A percentile compares a stretch with the other conserved stretches of the same genome.
Evolutionary conservation across 2,329 filamentous ascomycete species (phyloP).

Genomic region (Ceratocystis lukuohia): DNA sequence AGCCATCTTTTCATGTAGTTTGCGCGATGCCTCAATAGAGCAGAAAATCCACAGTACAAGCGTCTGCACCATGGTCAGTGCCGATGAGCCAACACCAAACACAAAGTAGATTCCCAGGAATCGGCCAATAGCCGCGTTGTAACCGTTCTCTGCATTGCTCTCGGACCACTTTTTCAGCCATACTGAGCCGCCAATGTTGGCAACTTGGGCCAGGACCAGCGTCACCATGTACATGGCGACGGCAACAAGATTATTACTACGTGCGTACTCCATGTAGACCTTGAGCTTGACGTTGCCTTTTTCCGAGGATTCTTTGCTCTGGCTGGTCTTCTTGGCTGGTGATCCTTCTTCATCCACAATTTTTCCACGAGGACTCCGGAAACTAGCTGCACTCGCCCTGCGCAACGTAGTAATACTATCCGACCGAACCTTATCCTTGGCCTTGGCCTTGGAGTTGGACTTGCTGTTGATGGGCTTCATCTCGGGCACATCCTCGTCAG

Average conservation of each 20-base stretch:
- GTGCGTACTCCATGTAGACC: constrained; percentile 89
- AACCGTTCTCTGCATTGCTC: constrained; percentile 50
- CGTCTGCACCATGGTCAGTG: constrained; percentile 79
- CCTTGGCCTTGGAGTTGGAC: constrained; percentile 31
- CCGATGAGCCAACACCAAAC: constrained; percentile 75
- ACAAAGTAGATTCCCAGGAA: constrained; percentile 94
- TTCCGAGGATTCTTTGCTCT: constrained; percentile 76
- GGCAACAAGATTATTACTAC: constrained; percentile 77
- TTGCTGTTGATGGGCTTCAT: constrained; percentile 69
- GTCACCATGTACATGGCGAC: constrained; percentile 68
- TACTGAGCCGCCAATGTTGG: constrained; percentile 68
- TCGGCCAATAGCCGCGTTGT: constrained; percentile 67
- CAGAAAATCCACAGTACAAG: constrained; percentile 98
- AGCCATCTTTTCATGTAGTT: constrained; percentile 94
- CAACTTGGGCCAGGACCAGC: constrained; percentile 66
- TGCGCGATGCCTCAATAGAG: constrained; percentile 94
- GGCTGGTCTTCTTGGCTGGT: constrained; percentile 57
- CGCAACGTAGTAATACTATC: constrained; percentile 71
- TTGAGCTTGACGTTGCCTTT: constrained; percentile 98
- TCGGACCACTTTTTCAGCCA: constrained; percentile 96
- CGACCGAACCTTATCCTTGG: constrained; percentile 41
- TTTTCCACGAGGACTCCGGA: constrained; percentile 74
- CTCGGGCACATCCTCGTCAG: constrained; percentile 61
- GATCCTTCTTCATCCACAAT: constrained; percentile 70
- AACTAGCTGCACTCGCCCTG: constrained; percentile 82